Conservation (phyloP, 2,329 filamentous ascomycete species). For the Colletotrichum sp. region DNA sequence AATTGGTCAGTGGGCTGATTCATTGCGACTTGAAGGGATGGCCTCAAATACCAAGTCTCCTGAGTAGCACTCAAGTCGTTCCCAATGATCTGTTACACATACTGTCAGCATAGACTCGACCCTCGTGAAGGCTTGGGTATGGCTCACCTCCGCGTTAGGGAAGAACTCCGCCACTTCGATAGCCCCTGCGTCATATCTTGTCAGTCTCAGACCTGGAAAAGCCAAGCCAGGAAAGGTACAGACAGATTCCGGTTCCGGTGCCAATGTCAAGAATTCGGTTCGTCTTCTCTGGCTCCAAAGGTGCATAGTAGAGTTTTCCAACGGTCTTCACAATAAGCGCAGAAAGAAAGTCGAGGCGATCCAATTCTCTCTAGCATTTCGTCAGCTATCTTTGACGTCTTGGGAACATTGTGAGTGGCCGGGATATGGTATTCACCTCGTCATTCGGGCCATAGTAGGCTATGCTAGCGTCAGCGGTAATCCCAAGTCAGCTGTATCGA, state of each 20-base stretch:
- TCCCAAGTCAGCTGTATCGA: neutral
- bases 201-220: neutral
- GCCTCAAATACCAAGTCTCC: neutral
- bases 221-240: slow-evolving; percentile 35
- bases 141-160: neutral
- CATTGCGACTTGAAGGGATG: neutral
- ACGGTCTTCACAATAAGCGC: neutral
- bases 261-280: slow-evolving; percentile 59
- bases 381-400: neutral
- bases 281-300: neutral
- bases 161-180: neutral
- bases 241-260: slow-evolving; percentile 61
- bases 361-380: neutral
- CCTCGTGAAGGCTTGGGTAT: neutral
- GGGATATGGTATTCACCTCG: slow-evolving; percentile 18
- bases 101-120: neutral
- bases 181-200: neutral
- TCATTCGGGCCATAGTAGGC: slow-evolving; percentile 40
- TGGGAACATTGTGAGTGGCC: neutral
- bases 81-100: neutral
- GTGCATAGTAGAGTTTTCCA: neutral
- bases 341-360: neutral
- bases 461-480: neutral
- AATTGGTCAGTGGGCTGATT: neutral
- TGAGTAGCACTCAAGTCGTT: slow-evolving; percentile 2